phyloP scores from a whole-genome alignment of 2,329 filamentous ascomycete species.

The Alternaria ethzedia region DNA sequence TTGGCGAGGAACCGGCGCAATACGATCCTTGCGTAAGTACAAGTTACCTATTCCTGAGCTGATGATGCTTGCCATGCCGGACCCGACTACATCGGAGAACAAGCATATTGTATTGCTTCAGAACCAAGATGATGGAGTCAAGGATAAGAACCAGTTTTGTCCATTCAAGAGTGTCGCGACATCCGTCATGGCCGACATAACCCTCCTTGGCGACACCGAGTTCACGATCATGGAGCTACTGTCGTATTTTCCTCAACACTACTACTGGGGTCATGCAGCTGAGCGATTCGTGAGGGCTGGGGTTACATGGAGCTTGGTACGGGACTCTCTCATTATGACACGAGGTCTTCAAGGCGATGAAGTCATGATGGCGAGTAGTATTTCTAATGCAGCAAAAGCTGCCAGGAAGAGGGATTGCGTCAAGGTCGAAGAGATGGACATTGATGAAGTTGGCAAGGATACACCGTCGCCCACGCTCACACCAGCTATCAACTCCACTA shows the following conservation, averaged over 20 bases:
- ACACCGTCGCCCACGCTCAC: neutral
- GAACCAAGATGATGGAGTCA: slow-evolving; percentile 8
- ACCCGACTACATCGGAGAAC: neutral
- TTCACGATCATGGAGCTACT: neutral
- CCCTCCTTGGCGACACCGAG: neutral
- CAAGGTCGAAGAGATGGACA: neutral
- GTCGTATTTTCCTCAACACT: neutral
- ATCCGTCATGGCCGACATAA: neutral
- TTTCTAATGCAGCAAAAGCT: neutral
- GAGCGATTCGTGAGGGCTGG: neutral
- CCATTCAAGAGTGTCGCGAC: neutral
- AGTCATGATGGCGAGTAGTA: neutral
- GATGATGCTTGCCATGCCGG: slow-evolving; percentile 3
- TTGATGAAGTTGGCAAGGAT: neutral
- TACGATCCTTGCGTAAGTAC: neutral
- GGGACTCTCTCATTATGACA: neutral
- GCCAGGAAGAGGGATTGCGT: neutral
- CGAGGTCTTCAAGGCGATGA: neutral
- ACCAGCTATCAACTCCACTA: rapidly evolving
- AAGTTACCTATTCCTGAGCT: slow-evolving; percentile 23
- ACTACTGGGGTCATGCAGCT: neutral
- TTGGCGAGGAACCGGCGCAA: neutral
- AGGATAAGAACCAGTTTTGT: neutral
- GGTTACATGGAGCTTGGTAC: neutral
- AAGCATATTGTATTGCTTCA: neutral